phyloP scores from a whole-genome alignment of 345 rosid species.

The Isatis tinctoria region DNA sequence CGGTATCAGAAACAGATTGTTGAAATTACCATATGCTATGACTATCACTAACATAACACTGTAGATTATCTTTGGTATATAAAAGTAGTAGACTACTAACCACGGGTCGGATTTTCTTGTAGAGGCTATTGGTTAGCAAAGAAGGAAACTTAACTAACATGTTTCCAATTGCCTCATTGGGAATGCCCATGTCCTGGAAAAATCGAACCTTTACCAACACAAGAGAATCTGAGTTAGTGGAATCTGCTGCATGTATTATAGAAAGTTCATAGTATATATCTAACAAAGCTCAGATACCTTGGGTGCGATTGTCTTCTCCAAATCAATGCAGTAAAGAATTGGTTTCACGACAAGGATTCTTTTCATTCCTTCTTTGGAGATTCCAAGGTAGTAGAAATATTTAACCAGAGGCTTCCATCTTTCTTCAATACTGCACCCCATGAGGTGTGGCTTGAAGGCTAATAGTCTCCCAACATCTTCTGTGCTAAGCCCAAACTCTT shows the following conservation, averaged over 20 bases:
- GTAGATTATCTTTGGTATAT: not conserved
- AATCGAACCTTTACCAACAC: slow-evolving; percentile 56
- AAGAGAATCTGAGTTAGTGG: slow-evolving; percentile 25
- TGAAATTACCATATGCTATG: not conserved
- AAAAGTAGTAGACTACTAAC: slow-evolving; percentile 40
- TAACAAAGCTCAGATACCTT: slow-evolving; percentile 42
- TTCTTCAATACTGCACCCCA: slow-evolving; percentile 79
- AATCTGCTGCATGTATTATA: not conserved
- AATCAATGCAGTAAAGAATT: slow-evolving; percentile 69
- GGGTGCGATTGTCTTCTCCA: slow-evolving; percentile 65
- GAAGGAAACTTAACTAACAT: slow-evolving; percentile 93
- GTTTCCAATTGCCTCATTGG: slow-evolving; percentile 76
- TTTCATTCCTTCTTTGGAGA: slow-evolving; percentile 82
- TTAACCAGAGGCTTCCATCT: slow-evolving; percentile 88
- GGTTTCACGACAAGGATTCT: slow-evolving; percentile 83
- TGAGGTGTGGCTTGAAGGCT: slow-evolving; percentile 81
- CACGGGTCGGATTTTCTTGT: slow-evolving; percentile 92
- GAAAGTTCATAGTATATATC: not conserved
- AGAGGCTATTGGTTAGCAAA: slow-evolving; percentile 63
- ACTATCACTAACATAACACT: not conserved
- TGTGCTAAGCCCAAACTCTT: slow-evolving; percentile 75
- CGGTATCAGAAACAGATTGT: too few species aligned
- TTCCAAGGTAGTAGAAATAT: slow-evolving; percentile 81
- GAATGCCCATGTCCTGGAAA: slow-evolving; percentile 76
- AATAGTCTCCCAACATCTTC: slow-evolving; percentile 74